Base-by-base conservation (phyloP, 306 rosid genomes). In the Adenanthera pavonina region DNA sequence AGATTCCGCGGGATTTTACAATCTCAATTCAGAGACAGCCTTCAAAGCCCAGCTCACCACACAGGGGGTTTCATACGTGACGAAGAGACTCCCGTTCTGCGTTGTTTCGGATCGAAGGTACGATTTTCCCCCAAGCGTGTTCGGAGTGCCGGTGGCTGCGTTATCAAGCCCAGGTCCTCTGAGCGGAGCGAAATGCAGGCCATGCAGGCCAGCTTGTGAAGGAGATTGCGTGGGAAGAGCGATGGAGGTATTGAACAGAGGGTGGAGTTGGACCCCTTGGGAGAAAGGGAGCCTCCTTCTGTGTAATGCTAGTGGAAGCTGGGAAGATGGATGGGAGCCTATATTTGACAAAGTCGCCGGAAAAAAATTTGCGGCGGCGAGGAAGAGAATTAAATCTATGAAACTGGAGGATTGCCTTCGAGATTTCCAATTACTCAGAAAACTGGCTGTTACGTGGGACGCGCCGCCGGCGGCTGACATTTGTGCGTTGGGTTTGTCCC, bases 231-330 rank as follows among this genome's bases (percentile, higher is more conserved):
- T 89, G 61, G 90, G 68, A 36, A 65, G 40, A 2, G 88, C 84
- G 53, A 92, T 95, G 97, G 6, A 0, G 33, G 8, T 7, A 0
- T 65, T 95, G 3, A 51, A 84, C 17, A 87, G 15, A 78, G 82
- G 80, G 7, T 95, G 97, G 97, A 92, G 98, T 78, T 95, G 98
- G 98, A 95, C 97, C 3, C 14, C 86, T 12, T 92, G 92, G 93
- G 80, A 48, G 3, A 83, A 87, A 2, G 95, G 94, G 62, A 40
- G 87, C 6, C 85, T 95, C 6, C 78, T 82, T 75, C 85, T 95
- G 0, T 95, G 98, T 11, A 84, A 95, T 59, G 95, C 97, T 8
- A 88, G 66, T 49, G 87, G 59, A 2, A 75, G 51, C 0, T 95
- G 97, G 97, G 91, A 95, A 25, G 17, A 44, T 13, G 94, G 88